Evolutionary conservation across 768 basidiomycete genomes (phyloP).

Genomic region (Clitopilus passeckerianus): DNA sequence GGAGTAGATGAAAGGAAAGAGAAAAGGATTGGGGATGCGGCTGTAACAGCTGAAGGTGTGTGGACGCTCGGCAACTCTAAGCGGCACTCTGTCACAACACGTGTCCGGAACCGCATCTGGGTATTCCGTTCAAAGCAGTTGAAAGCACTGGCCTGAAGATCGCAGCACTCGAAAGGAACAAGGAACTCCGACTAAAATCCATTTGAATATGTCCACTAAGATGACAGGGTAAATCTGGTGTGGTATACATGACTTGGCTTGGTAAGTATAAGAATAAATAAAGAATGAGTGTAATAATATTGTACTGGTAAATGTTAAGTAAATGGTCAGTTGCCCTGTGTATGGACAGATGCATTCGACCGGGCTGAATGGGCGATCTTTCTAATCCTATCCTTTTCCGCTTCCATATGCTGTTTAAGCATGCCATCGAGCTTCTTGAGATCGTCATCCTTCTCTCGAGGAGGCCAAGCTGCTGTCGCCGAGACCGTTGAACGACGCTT

Average conservation of each 20-base stretch:
- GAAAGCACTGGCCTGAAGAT: not conserved
- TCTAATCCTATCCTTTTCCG: conserved; percentile 75
- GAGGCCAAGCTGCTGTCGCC: conserved; percentile 26
- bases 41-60: not conserved
- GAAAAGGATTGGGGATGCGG: conserved; percentile 1
- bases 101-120: not conserved
- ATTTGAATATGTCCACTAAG: not conserved
- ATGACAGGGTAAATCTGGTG: not conserved
- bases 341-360: not conserved
- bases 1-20: conserved; percentile 8
- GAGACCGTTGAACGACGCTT: conserved; percentile 22
- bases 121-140: not conserved
- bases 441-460: conserved; percentile 47
- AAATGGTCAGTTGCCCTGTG: not conserved
- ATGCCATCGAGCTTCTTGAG: conserved; percentile 70
- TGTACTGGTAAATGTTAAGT: not conserved
- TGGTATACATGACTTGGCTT: not conserved
- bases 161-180: too few species aligned
- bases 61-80: conserved; percentile 8
- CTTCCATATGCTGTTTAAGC: conserved; percentile 77
- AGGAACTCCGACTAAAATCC: not conserved
- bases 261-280: not conserved
- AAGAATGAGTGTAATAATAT: not conserved
- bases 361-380: conserved; percentile 48
- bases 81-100: not conserved